Conservation (phyloP, 2,329 filamentous ascomycete genomes). For the Pleoardoris graminearum region DNA sequence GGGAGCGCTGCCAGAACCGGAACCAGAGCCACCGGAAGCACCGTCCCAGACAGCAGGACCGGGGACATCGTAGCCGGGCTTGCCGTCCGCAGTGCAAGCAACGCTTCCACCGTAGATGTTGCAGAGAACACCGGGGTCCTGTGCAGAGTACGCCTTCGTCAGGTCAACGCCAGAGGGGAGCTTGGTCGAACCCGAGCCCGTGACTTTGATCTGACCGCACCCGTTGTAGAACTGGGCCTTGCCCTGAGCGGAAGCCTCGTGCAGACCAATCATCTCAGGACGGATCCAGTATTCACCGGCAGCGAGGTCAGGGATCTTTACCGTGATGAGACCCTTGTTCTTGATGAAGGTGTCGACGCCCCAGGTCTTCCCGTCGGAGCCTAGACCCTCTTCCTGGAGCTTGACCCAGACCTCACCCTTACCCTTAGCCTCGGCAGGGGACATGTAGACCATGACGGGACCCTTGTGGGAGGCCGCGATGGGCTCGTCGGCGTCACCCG, state of each 20-base stretch:
- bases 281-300: constrained; percentile 51
- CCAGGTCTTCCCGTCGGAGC: constrained; percentile 39
- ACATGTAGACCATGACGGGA: constrained; percentile 59
- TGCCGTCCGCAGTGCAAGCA: constrained; percentile 3
- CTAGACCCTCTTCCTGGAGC: constrained; percentile 47
- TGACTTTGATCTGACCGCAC: constrained; percentile 51
- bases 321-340: constrained; percentile 49
- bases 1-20: constrained; percentile 7
- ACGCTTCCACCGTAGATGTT: constrained; percentile 44
- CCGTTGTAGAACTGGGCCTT: constrained; percentile 53
- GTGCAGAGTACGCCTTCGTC: constrained; percentile 48
- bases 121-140: constrained; percentile 49
- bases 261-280: constrained; percentile 52
- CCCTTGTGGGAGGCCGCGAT: constrained; percentile 58
- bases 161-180: constrained; percentile 53
- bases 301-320: constrained; percentile 49
- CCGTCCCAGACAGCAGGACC: constrained; percentile 43
- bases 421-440: constrained; percentile 49
- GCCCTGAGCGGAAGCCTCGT: constrained; percentile 44
- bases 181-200: constrained; percentile 33
- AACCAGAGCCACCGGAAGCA: constrained; percentile 24
- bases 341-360: constrained; percentile 48
- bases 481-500: constrained; percentile 53
- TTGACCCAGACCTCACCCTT: constrained; percentile 58
- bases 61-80: constrained; percentile 47